Evolutionary conservation across 441 rosid species (phyloP).

Genomic region (Dalechampia spathulata): DNA sequence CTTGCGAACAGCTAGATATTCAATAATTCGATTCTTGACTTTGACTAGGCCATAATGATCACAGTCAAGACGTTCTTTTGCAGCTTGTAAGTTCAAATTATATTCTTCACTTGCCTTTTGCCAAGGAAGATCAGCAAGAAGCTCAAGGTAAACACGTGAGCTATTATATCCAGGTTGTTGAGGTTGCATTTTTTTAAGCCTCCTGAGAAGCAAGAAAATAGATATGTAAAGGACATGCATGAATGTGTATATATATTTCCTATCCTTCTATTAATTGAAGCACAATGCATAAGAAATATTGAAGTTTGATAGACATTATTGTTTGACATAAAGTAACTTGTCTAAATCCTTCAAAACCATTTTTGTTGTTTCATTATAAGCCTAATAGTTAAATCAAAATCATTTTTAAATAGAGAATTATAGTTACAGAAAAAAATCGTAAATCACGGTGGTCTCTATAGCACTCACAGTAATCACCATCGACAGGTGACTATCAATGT

Average conservation of each 20-base stretch:
- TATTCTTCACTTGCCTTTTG: conserved; percentile 82
- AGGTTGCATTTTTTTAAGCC: conserved; percentile 98
- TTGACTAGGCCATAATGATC: conserved; percentile 89
- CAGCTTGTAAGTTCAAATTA: conserved; percentile 78
- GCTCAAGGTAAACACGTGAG: conserved; percentile 92
- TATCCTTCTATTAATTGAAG: too few species aligned
- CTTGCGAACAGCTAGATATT: conserved; percentile 99
- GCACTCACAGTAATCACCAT: too few species aligned
- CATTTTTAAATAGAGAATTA: too few species aligned
- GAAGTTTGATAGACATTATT: too few species aligned
- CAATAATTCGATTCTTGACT: conserved; percentile 95
- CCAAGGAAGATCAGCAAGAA: conserved; percentile 99
- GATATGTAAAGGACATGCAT: not conserved
- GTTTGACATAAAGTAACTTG: not conserved
- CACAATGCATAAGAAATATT: too few species aligned
- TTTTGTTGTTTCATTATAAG: too few species aligned
- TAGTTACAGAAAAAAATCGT: too few species aligned
- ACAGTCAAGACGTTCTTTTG: conserved; percentile 89
- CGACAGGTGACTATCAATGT: too few species aligned
- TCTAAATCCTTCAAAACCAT: not conserved
- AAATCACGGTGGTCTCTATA: too few species aligned
- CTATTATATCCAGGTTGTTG: conserved; percentile 99
- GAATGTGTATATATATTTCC: too few species aligned
- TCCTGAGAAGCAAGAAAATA: conserved; percentile 41
- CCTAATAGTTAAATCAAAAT: too few species aligned